Conservation (phyloP, 2,329 filamentous ascomycete genomes). For the Hypoxylon sp. region DNA sequence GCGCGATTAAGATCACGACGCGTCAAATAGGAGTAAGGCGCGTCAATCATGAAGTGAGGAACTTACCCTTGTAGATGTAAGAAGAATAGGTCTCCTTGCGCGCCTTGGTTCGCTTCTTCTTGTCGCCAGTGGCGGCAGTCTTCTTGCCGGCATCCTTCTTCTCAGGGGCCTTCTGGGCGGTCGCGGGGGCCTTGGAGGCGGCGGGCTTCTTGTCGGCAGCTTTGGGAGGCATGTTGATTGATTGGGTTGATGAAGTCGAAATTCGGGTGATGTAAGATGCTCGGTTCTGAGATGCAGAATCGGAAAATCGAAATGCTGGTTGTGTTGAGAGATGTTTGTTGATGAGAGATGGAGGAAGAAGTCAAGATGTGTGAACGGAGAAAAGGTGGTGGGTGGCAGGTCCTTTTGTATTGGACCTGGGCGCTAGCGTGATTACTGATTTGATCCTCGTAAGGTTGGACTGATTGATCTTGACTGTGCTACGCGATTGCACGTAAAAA, state of each 20-base stretch:
- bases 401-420: constrained; percentile 74
- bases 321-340: constrained; percentile 52
- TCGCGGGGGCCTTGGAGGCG: constrained; percentile 93
- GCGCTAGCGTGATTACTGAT: constrained; percentile 71
- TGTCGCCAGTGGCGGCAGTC: constrained; percentile 94
- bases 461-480: constrained; percentile 48
- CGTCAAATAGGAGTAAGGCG: constrained; percentile 24
- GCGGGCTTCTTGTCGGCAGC: constrained; percentile 98
- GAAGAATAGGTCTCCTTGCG: constrained; percentile 99
- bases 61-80: constrained; percentile 99
- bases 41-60: constrained; percentile 21
- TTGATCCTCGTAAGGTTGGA: constrained; percentile 53
- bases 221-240: constrained; percentile 92
- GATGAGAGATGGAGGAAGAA: constrained; percentile 54
- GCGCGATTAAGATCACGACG: constrained; percentile 14
- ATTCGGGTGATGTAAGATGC: constrained; percentile 23
- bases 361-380: constrained; percentile 63
- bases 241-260: constrained; percentile 36
- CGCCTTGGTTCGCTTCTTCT: constrained; percentile 99
- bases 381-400: constrained; percentile 65
- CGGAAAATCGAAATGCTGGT: constrained; percentile 49
- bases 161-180: constrained; percentile 80
- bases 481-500: constrained; percentile 33
- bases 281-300: constrained; percentile 40
- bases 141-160: constrained; percentile 99